Evolutionary conservation across 345 rosid genomes (phyloP), one percentile per base, ranked within the genome.

Genomic region (Brassica carinata): DNA sequence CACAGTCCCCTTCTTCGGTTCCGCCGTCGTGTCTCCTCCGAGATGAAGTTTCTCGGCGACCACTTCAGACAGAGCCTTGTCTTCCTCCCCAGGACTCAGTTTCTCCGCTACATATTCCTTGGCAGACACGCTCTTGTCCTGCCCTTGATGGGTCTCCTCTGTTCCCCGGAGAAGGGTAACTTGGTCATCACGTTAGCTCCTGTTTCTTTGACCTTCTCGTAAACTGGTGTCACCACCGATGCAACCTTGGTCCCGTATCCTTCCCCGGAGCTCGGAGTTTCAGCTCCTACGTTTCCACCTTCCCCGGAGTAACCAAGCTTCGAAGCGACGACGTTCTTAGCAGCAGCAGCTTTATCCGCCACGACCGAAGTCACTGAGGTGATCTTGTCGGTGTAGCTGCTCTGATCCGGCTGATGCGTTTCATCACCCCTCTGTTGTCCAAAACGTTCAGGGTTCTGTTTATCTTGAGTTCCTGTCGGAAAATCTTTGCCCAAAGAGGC

Each of bases 1-100:
- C 71, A 89, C 87, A 17, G 27, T 85, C 51, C 81, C 92, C 36
- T 36, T 82, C 31, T 84, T 72, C 69, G 29, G 72, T 14, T 23
- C 27, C 38, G n/a, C 59, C 55, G 53, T 68, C 17, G 70, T 45
- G 4, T 64, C 89, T 67, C 64, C 78, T 75, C 66, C 71, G 10
- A 57, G 81, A 8, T 79, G 85, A 79, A 88, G 79, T 15, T 87
- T 82, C 70, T 86, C 89, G 0, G 87, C 64, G 18, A 92, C 91
- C 43, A 89, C 82, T 57, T 92, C 89, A 2, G 94, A 84, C 11
- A 92, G 79, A 0, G 91, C 94, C 83, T 61, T 88, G 61, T 92
- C 95, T 77, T 87, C 98, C 53, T 89, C 98, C 8, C 95, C 88
- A 0, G 97, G 95, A 87, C 45, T 92, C 45, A 94, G 18, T 73